Evolutionary conservation across 2,329 filamentous ascomycete genomes (phyloP).

Genomic region (Didymella pomorum): DNA sequence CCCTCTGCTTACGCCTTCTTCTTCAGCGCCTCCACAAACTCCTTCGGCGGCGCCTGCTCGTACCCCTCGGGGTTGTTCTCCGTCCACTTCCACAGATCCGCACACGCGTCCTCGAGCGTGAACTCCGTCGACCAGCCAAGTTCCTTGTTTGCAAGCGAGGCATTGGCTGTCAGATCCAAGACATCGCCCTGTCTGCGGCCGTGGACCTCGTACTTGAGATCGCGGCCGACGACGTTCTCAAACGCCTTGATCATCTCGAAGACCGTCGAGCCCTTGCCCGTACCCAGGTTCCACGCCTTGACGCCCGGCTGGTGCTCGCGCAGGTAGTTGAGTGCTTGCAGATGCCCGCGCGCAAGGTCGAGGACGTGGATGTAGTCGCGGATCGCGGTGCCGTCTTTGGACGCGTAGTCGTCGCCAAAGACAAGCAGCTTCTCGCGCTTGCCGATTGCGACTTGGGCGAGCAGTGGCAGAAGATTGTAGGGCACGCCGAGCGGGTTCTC

Average conservation of each 20-base stretch:
- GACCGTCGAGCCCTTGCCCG: slow-evolving; percentile 92
- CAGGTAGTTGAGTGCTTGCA: slow-evolving; percentile 89
- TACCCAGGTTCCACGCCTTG: slow-evolving; percentile 95
- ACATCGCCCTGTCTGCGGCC: slow-evolving; percentile 87
- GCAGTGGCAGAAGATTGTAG: slow-evolving; percentile 91
- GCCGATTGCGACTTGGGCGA: slow-evolving; percentile 95
- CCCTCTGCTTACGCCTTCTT: slow-evolving; percentile 32
- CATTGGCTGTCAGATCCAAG: slow-evolving; percentile 92
- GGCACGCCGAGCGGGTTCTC: slow-evolving; percentile 96
- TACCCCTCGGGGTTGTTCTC: slow-evolving; percentile 97
- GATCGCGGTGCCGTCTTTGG: slow-evolving; percentile 90
- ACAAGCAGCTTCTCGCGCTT: slow-evolving; percentile 93
- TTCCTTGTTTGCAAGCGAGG: slow-evolving; percentile 84
- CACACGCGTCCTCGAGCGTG: slow-evolving; percentile 90
- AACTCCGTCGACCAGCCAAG: slow-evolving; percentile 90
- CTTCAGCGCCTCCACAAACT: slow-evolving; percentile 69
- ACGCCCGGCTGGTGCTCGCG: slow-evolving; percentile 85
- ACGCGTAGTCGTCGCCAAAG: slow-evolving; percentile 92
- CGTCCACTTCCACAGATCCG: slow-evolving; percentile 96
- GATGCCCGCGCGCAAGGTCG: slow-evolving; percentile 84
- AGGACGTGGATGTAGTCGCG: slow-evolving; percentile 98
- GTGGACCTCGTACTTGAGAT: slow-evolving; percentile 86
- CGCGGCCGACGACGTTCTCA: slow-evolving; percentile 81
- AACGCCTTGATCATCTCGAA: slow-evolving; percentile 98
- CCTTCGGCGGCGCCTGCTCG: slow-evolving; percentile 85